Base-by-base conservation (phyloP, 108 stramenopile species). In the Poteriospumella lacustris region DNA sequence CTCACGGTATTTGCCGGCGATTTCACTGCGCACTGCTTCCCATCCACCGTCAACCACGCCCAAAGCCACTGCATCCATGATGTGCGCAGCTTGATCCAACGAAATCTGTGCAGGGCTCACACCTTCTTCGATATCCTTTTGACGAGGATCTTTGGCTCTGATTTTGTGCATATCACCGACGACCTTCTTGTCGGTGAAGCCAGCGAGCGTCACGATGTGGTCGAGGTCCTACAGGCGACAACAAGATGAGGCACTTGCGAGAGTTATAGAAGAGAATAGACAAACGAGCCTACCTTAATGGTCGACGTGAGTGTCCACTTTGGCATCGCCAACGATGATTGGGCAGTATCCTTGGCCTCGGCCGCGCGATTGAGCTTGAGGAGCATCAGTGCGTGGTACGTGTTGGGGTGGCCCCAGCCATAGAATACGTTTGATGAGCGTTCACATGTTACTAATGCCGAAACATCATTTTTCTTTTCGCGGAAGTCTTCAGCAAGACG, bases 401-500 rank as follows among this genome's bases (percentile, higher is more conserved):
- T 3, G 9, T 34, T 34, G 9, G 60, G 60, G 3, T 64, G 60
- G 5, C 60, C 60, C 60, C 60, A 64, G 36, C 60, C 24, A 64
- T 64, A 64, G 60, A 64, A 64, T 12, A 64, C 60, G 36, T 19
- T 31, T 34, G 36, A 26, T 31, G 60, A 3, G 9, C 60, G 15
- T 34, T 64, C 60, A 64, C 60, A 64, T 64, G 60, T 64, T 5
- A 64, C 60, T 64, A 64, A 64, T 64, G 60, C 60, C 28, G 33
- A 34, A 64, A 64, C 24, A 12, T 64, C 60, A 64, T 64, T 64
- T 9, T 64, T 64, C 9, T 64, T 3, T 19, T 31, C 12, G 24
- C 28, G 29, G 31, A 64, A 64, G 24, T 64, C 36, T 12, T 19
- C 9, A 64, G 60, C 60, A 34, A 64, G 36, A 34, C 60, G 15